Evolutionary conservation across 495 filamentous ascomycete species (phyloP).

Genomic region (Penicillium odoratum): DNA sequence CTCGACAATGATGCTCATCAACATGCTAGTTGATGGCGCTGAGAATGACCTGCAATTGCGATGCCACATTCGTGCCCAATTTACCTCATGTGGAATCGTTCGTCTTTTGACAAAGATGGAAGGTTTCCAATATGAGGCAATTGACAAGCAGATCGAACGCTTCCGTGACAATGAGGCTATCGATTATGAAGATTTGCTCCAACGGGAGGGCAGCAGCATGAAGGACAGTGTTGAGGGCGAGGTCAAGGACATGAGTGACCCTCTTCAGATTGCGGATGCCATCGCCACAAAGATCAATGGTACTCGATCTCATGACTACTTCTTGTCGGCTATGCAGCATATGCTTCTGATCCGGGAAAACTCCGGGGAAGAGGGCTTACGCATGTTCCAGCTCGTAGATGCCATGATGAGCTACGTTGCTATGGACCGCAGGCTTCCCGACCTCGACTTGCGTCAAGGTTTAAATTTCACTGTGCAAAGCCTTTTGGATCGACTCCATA

Average conservation of each 20-base stretch:
- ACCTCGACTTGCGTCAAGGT: conserved; percentile 96
- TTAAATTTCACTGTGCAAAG: conserved; percentile 97
- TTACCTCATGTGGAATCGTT: conserved; percentile 93
- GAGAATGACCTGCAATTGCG: conserved; percentile 86
- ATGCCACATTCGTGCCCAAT: conserved; percentile 93
- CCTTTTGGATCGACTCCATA: conserved; percentile 91
- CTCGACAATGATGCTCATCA: conserved; percentile 90
- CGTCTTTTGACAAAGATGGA: conserved; percentile 97
- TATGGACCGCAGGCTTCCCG: conserved; percentile 93
- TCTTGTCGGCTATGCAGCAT: conserved; percentile 92
- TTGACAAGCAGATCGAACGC: conserved; percentile 96
- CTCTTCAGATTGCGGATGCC: conserved; percentile 87
- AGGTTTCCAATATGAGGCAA: conserved; percentile 95
- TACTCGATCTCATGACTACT: conserved; percentile 87
- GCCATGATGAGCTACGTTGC: conserved; percentile 98
- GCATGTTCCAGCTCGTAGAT: conserved; percentile 98
- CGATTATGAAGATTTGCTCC: conserved; percentile 96
- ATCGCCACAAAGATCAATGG: conserved; percentile 86
- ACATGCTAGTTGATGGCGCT: conserved; percentile 92
- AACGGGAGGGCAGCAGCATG: conserved; percentile 85
- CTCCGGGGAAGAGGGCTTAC: conserved; percentile 84
- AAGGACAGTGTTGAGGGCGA: conserved; percentile 89
- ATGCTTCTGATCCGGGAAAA: conserved; percentile 91
- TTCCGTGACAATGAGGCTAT: conserved; percentile 94
- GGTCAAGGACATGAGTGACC: conserved; percentile 91